Conservation (phyloP, 441 rosid genomes). For the Gossypium schwendimanii region DNA sequence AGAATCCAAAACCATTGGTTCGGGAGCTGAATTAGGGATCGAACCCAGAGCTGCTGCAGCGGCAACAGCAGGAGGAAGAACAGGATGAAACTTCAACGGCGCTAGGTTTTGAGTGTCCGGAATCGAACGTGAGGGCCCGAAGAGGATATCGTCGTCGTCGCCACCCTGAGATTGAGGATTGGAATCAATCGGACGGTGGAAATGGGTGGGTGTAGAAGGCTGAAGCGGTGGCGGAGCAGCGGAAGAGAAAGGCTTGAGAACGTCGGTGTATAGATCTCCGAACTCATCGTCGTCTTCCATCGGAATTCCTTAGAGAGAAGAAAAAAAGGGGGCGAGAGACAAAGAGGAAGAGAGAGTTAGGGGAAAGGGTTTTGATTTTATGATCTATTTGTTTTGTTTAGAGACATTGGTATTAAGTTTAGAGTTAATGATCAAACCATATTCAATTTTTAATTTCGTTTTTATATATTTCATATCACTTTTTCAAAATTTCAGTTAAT, state of each 20-base stretch:
- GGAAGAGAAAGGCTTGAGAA: slow-evolving; percentile 45
- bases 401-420: background rate
- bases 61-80: background rate
- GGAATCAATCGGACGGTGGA: slow-evolving; percentile 48
- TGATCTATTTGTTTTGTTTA: background rate
- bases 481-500: too few species aligned
- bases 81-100: background rate
- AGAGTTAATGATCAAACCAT: background rate
- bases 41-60: slow-evolving; percentile 9
- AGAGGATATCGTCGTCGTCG: slow-evolving; percentile 15
- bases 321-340: slow-evolving; percentile 6
- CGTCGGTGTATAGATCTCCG: slow-evolving; percentile 95
- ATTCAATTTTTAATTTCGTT: too few species aligned
- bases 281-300: slow-evolving; percentile 98
- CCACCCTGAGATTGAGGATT: slow-evolving; percentile 33
- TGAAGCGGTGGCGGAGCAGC: slow-evolving; percentile 27
- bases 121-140: background rate
- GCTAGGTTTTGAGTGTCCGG: background rate
- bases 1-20: slow-evolving; percentile 43
- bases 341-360: background rate
- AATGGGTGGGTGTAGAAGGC: slow-evolving; percentile 17
- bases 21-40: slow-evolving; percentile 19
- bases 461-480: too few species aligned
- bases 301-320: background rate
- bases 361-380: slow-evolving; percentile 14